phyloP scores from a whole-genome alignment of 106 monocot genomes.

The Gastrodia elata region DNA sequence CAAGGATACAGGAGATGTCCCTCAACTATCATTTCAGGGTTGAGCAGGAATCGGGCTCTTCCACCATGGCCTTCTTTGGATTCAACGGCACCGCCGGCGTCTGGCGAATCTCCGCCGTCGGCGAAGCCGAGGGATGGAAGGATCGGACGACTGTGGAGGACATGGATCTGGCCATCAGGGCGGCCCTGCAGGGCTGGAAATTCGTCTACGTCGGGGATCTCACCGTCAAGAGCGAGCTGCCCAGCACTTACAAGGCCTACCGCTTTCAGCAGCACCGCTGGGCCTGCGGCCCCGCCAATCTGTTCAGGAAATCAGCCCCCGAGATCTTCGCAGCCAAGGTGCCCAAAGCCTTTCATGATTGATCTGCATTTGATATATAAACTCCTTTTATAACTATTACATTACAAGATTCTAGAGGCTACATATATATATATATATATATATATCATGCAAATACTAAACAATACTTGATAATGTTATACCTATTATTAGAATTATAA shows the following conservation, averaged over 20 bases:
- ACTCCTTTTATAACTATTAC: no score
- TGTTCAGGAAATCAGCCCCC: slow-evolving; percentile 8
- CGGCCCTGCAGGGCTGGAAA: slow-evolving; percentile 1
- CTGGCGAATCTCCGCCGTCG: slow-evolving; percentile 5
- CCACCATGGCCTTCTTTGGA: slow-evolving; percentile 54
- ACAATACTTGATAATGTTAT: no score
- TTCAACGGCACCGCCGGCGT: slow-evolving; percentile 45
- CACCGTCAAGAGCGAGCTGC: slow-evolving; percentile 13
- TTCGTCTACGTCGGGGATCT: slow-evolving; percentile 2
- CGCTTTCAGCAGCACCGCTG: slow-evolving; percentile 14
- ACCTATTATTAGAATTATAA: no score
- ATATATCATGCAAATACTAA: no score
- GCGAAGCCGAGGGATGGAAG: slow-evolving; percentile 6
- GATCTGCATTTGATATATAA: no score
- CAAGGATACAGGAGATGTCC: slow-evolving; percentile 84
- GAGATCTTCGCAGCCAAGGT: slow-evolving; percentile 17
- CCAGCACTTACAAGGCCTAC: slow-evolving; percentile 19
- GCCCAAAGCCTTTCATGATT: neutral
- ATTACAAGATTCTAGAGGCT: no score
- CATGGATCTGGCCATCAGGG: slow-evolving; percentile 9
- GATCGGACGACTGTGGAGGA: slow-evolving; percentile 8
- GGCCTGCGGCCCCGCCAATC: slow-evolving; percentile 19
- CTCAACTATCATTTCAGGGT: slow-evolving; percentile 83
- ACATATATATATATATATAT: no score
- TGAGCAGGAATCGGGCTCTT: slow-evolving; percentile 76